These are phyloP conservation scores for Nakazawaea molendinolei DNA, from an alignment of 805 yeast species.

Conservation along the genomic window DNA sequence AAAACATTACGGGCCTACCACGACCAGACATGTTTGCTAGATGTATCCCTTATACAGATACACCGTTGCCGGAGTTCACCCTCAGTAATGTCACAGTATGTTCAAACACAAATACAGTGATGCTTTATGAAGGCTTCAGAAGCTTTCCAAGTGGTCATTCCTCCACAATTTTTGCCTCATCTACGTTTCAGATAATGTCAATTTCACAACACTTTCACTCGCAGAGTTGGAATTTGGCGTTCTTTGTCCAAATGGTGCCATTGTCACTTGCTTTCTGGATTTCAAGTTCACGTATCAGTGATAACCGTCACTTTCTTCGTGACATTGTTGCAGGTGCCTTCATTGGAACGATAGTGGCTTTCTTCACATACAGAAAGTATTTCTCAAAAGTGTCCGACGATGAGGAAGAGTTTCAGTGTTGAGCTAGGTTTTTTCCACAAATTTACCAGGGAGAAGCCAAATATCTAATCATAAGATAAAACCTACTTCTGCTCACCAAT, in stretches of 20 bases:
- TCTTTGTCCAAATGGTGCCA: slow-evolving; percentile 28
- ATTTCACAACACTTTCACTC: slow-evolving; percentile 24
- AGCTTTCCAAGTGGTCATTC: slow-evolving; percentile 58
- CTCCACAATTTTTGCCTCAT: slow-evolving; percentile 42
- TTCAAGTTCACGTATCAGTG: slow-evolving; percentile 38
- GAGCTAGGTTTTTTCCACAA: too few species aligned
- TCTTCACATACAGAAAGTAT: slow-evolving; percentile 32
- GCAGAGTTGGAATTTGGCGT: slow-evolving; percentile 28
- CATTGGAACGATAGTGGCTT: slow-evolving; percentile 29
- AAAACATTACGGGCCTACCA: slow-evolving; percentile 41
- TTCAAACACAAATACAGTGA: slow-evolving; percentile 26
- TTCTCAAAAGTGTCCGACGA: too few species aligned
- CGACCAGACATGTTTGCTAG: slow-evolving; percentile 49
- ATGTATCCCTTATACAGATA: slow-evolving; percentile 36
- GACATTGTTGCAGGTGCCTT: slow-evolving; percentile 34
- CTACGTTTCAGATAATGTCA: slow-evolving; percentile 29
- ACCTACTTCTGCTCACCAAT: too few species aligned
- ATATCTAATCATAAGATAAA: too few species aligned
- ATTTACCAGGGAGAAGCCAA: too few species aligned
- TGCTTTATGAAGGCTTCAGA: slow-evolving; percentile 45
- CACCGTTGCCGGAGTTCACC: slow-evolving; percentile 26
- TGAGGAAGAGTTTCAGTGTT: too few species aligned
- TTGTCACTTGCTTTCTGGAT: slow-evolving; percentile 27
- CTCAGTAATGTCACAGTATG: slow-evolving; percentile 42
- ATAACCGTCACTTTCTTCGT: slow-evolving; percentile 34